Conservation (phyloP, 805 yeast species). For the Myxozyma nipponensis region DNA sequence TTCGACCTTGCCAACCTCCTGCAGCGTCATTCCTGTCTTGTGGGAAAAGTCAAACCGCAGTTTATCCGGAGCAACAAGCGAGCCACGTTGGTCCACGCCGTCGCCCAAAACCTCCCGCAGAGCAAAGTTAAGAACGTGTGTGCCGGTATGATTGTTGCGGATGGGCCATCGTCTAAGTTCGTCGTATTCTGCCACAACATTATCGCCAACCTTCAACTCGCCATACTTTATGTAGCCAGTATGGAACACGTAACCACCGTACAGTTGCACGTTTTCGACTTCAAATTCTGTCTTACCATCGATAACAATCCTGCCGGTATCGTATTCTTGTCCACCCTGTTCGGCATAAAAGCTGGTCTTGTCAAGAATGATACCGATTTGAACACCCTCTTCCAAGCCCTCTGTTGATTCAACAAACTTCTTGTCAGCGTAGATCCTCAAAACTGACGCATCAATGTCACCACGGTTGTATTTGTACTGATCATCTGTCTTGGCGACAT, state of each 20-base stretch:
- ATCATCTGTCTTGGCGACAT: conserved; percentile 80
- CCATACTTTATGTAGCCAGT: conserved; percentile 87
- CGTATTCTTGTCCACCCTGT: conserved; percentile 98
- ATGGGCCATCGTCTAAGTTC: conserved; percentile 94
- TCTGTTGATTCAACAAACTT: conserved; percentile 51
- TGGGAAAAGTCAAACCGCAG: conserved; percentile 95
- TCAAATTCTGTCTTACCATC: conserved; percentile 85
- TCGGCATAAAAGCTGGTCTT: conserved; percentile 96
- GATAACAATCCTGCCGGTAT: conserved; percentile 85
- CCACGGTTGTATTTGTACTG: conserved; percentile 66
- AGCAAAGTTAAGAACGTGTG: conserved; percentile 89
- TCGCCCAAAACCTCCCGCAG: conserved; percentile 82
- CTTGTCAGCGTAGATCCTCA: conserved; percentile 61
- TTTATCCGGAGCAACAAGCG: conserved; percentile 92
- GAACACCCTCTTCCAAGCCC: conserved; percentile 44
- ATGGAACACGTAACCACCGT: conserved; percentile 93
- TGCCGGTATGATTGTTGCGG: conserved; percentile 97
- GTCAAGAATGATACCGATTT: conserved; percentile 78
- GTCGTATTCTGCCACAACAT: conserved; percentile 80
- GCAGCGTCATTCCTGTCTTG: conserved; percentile 71
- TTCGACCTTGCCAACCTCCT: conserved; percentile 75
- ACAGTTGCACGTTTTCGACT: conserved; percentile 86
- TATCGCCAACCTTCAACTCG: conserved; percentile 58
- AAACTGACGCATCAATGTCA: conserved; percentile 62
- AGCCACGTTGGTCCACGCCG: conserved; percentile 91